Conservation (phyloP, 1,139 yeast genomes). For the Scheffersomyces segobiensis region DNA sequence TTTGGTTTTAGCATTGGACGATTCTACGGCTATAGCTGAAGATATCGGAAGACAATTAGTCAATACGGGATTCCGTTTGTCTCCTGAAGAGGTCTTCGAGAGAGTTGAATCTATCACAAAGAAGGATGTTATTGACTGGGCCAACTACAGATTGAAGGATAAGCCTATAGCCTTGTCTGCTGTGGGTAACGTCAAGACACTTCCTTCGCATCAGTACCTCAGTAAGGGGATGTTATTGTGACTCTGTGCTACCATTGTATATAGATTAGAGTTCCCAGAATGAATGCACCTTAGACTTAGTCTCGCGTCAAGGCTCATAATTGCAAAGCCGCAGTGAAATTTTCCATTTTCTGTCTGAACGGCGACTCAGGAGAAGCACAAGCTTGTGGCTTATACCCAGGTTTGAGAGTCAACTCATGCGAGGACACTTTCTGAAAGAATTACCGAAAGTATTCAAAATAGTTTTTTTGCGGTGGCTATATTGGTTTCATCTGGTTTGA, state of each 20-base stretch:
- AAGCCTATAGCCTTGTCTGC: slow-evolving; percentile 90
- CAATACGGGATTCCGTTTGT: slow-evolving; percentile 85
- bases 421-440: too few species aligned
- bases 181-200: slow-evolving; percentile 71
- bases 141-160: slow-evolving; percentile 73
- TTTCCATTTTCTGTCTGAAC: neutral
- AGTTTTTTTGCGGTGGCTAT: too few species aligned
- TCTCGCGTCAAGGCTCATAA: neutral
- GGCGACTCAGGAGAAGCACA: neutral
- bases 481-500: too few species aligned
- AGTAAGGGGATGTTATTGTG: slow-evolving; percentile 34
- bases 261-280: slow-evolving; percentile 1
- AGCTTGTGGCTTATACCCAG: too few species aligned
- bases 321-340: neutral
- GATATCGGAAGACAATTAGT: slow-evolving; percentile 97
- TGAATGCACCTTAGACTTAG: neutral
- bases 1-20: slow-evolving; percentile 82
- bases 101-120: slow-evolving; percentile 78
- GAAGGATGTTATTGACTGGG: slow-evolving; percentile 85
- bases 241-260: slow-evolving; percentile 3
- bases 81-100: slow-evolving; percentile 91
- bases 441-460: too few species aligned
- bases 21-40: slow-evolving; percentile 94
- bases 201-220: slow-evolving; percentile 61
- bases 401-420: too few species aligned